These are phyloP conservation scores for Gyrodon lividus DNA, from an alignment of 768 basidiomycete species.

Conservation along the genomic window DNA sequence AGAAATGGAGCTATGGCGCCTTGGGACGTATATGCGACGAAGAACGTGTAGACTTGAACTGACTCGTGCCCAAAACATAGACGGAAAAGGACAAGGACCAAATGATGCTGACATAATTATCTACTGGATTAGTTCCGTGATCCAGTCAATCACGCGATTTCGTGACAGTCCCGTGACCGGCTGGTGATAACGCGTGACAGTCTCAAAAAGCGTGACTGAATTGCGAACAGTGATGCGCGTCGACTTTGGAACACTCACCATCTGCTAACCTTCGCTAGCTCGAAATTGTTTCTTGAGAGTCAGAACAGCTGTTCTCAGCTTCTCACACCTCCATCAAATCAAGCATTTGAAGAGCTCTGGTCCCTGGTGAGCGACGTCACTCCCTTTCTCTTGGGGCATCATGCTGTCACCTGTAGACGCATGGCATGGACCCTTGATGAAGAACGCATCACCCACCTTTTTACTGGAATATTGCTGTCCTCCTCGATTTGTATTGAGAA, in stretches of 20 bases:
- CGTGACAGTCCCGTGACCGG: not conserved
- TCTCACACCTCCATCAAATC: no score
- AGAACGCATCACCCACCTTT: not conserved
- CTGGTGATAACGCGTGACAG: no score
- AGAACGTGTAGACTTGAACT: slow-evolving; percentile 3
- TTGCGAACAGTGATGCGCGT: no score
- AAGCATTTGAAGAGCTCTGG: no score
- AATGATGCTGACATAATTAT: slow-evolving; percentile 24
- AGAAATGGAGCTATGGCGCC: slow-evolving; percentile 4
- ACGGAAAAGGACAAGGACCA: slow-evolving; percentile 1
- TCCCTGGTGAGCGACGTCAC: not conserved
- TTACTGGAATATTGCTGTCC: no score
- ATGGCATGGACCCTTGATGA: not conserved
- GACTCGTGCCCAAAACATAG: slow-evolving; percentile 27
- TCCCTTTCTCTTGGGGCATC: not conserved
- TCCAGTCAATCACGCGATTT: no score
- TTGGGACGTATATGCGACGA: slow-evolving; percentile 7
- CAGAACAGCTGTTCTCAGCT: no score
- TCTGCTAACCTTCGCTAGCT: no score
- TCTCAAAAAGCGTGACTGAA: no score
- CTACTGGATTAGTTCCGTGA: no score
- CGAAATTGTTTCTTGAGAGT: no score
- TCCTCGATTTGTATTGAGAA: not conserved
- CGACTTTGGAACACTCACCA: no score
- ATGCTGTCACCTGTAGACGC: not conserved